phyloP scores from a whole-genome alignment of 2,329 filamentous ascomycete genomes.

The Ilyonectria destructans region DNA sequence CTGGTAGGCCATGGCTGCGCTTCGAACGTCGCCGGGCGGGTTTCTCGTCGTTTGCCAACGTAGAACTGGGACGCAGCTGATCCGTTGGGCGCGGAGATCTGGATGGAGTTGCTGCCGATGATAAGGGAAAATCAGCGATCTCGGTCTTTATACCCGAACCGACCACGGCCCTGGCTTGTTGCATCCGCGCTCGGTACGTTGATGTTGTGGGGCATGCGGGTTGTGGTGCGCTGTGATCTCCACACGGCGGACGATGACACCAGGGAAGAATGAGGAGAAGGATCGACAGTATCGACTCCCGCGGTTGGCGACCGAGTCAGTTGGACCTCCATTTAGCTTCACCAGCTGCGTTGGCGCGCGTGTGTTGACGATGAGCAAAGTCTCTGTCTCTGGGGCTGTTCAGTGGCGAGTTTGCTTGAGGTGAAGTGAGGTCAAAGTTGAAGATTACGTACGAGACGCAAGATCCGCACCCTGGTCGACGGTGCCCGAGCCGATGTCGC shows the following conservation, averaged over 20 bases:
- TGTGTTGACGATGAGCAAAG: background rate
- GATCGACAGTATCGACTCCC: background rate
- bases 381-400: background rate
- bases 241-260: background rate
- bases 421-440: background rate
- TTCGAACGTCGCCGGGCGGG: background rate
- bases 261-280: background rate
- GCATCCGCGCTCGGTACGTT: constrained; percentile 4
- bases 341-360: background rate
- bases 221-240: background rate
- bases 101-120: background rate
- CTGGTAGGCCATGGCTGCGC: constrained; percentile 13
- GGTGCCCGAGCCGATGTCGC: constrained; percentile 11
- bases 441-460: constrained; percentile 4
- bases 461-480: background rate
- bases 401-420: background rate
- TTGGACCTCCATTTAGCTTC: background rate
- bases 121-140: constrained; percentile 18
- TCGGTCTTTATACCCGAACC: constrained; percentile 25
- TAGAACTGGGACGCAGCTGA: background rate
- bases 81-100: constrained; percentile 11
- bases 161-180: constrained; percentile 13
- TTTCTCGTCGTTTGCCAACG: background rate
- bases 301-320: background rate
- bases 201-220: constrained; percentile 10